Base-by-base conservation (phyloP, 495 filamentous ascomycete genomes). In the Hyaloscypha hepaticicola region DNA sequence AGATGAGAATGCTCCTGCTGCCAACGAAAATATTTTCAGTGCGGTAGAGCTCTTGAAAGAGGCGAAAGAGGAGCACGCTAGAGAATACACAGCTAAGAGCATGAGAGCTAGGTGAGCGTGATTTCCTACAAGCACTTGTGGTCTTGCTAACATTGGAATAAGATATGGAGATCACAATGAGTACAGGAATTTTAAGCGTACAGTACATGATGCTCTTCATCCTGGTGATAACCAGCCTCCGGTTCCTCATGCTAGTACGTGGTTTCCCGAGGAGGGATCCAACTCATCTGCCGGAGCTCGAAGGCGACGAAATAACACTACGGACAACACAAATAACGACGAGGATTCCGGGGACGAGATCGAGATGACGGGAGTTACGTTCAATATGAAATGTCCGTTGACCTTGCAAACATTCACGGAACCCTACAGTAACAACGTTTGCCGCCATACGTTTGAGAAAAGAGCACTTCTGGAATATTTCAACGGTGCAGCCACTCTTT, bases 381-480 rank as follows among this genome's bases (percentile, higher is more conserved):
- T 89, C 66, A 89, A 86, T 63, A 82, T 91, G 56, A 89, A 87
- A 71, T 96, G 93, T 69, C 91, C 91, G 0, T 71, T 97, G n/a
- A 93, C 93, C 1, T 79, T 96, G 49, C 79, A 81, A 41, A 72
- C 80, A n/a, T 91, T 91, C 79, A 77, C 78, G 27, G 85, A 94
- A 53, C 93, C 93, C 0, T 80, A 82, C 65, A 93, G 84, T n/a
- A 92, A 85, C 74, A 82, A 76, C 4, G 88, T 89, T 68, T 97
- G 93, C 77, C 87, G 83, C 9, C 93, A 97, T 73, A 90, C 83
- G 9, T 96, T 96, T 74, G 89, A 97, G 75, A 88, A 84, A 67
- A 69, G 75, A 3, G 90, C 90, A 6, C 91, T 96, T 61, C 28
- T 84, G 38, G 78, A 83, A 16, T 69, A 64, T 48, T 25, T 22